Evolutionary conservation across 768 basidiomycete species (phyloP).

Genomic region (Mycena leptocephala): DNA sequence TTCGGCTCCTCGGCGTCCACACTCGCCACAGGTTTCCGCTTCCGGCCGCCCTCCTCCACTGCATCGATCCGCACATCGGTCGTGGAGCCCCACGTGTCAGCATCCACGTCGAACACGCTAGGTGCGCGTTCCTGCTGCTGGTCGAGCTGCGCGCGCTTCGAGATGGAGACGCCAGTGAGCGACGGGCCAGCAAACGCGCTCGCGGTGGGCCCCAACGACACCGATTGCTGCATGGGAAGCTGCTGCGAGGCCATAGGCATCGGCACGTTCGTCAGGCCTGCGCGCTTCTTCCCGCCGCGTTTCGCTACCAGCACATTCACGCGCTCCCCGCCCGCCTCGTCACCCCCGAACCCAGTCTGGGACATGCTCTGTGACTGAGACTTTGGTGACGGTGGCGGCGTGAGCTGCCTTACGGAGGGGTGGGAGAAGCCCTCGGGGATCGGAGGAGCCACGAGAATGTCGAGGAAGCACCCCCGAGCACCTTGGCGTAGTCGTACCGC

Average conservation of each 20-base stretch:
- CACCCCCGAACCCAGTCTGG: conserved; percentile 61
- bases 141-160: conserved; percentile 56
- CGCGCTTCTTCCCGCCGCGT: conserved; percentile 77
- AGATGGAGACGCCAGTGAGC: conserved; percentile 44
- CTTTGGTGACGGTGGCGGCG: conserved; percentile 67
- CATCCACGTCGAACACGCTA: conserved; percentile 61
- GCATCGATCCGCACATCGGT: conserved; percentile 43
- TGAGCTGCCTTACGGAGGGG: conserved; percentile 50
- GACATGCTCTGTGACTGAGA: conserved; percentile 44
- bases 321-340: conserved; percentile 66
- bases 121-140: conserved; percentile 39
- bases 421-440: conserved; percentile 84
- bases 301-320: conserved; percentile 86
- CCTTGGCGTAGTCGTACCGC: conserved; percentile 94
- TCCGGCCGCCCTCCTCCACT: conserved; percentile 56
- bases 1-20: conserved; percentile 51
- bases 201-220: conserved; percentile 11
- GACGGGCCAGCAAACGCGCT: conserved; percentile 31
- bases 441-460: too few species aligned
- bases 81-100: conserved; percentile 61
- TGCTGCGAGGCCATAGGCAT: conserved; percentile 25
- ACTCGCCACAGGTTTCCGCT: conserved; percentile 69
- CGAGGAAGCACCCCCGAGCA: too few species aligned
- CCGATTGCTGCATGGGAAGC: conserved; percentile 9
- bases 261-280: conserved; percentile 45